phyloP scores from a whole-genome alignment of 345 rosid species.

The Ricinus communis region DNA sequence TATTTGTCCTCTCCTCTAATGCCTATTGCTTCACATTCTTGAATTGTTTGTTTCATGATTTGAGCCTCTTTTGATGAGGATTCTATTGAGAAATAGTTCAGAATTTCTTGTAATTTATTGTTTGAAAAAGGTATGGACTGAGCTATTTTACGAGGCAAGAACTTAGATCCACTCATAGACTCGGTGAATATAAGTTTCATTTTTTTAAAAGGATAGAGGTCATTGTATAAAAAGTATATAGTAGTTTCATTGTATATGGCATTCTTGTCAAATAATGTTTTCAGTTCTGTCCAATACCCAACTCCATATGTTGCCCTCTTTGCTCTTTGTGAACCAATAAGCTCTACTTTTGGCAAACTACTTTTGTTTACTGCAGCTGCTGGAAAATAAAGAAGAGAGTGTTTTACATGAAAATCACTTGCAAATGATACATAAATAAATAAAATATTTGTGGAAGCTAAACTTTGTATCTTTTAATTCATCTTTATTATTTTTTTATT shows the following conservation, averaged over 20 bases:
- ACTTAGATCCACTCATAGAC: not conserved
- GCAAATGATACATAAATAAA: too few species aligned
- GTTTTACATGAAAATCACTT: too few species aligned
- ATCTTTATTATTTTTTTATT: too few species aligned
- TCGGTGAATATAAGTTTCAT: not conserved
- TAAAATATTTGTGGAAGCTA: too few species aligned
- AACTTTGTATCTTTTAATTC: too few species aligned
- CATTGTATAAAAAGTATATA: not conserved
- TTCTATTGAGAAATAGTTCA: not conserved
- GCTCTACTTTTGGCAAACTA: too few species aligned
- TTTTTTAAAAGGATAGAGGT: not conserved
- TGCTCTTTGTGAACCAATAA: too few species aligned
- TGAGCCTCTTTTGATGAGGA: not conserved
- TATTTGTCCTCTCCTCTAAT: constrained; percentile 25
- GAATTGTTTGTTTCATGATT: not conserved
- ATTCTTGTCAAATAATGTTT: too few species aligned
- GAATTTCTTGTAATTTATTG: not conserved
- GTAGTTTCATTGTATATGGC: not conserved
- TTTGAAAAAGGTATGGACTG: constrained; percentile 9
- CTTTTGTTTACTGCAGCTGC: too few species aligned
- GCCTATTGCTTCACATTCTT: constrained; percentile 9
- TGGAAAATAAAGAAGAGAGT: too few species aligned
- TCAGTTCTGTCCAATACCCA: too few species aligned
- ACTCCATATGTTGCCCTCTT: too few species aligned
- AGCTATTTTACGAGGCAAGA: constrained; percentile 10